Conservation (phyloP, 495 filamentous ascomycete species). For the Talaromyces wortmannii region DNA sequence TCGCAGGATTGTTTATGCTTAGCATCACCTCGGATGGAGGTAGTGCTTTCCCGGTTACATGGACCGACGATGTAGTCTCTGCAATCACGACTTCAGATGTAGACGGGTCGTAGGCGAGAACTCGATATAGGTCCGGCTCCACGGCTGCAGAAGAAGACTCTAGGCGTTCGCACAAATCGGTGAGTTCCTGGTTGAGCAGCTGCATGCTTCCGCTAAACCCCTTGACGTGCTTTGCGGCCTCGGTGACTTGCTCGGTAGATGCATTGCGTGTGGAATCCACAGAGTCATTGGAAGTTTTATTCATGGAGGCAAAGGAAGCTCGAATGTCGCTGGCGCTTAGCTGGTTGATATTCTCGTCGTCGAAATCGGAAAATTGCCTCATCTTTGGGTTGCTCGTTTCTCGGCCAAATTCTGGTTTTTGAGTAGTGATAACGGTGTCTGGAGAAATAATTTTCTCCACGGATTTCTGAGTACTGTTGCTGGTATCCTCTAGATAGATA, state of each 20-base stretch:
- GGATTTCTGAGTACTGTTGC: too few relatives aligned
- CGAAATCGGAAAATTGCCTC: not conserved
- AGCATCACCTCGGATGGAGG: slow-evolving; percentile 57
- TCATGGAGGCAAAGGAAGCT: slow-evolving; percentile 14
- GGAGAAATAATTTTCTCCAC: too few relatives aligned
- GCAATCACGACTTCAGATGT: slow-evolving; percentile 52
- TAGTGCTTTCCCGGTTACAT: slow-evolving; percentile 25
- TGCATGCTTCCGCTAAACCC: not conserved
- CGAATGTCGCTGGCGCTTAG: slow-evolving; percentile 44
- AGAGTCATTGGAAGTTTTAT: slow-evolving; percentile 5
- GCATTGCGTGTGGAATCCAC: not conserved
- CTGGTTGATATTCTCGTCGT: slow-evolving; percentile 32
- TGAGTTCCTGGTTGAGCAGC: not conserved
- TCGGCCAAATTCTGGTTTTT: not conserved
- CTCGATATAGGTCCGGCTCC: slow-evolving; percentile 53
- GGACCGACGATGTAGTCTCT: slow-evolving; percentile 54
- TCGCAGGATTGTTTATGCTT: slow-evolving; percentile 61
- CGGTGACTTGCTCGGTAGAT: too few relatives aligned
- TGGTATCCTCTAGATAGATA: too few relatives aligned
- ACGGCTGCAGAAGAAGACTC: slow-evolving; percentile 4
- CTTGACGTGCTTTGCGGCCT: too few relatives aligned
- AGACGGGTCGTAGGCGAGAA: slow-evolving; percentile 67
- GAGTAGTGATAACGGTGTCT: not conserved
- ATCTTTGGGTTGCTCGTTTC: not conserved
- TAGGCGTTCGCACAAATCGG: not conserved